A percentile compares a stretch with the other conserved stretches of the same genome.
Conservation (phyloP, 352 stramenopile species). For the Peronospora belbahrii region DNA sequence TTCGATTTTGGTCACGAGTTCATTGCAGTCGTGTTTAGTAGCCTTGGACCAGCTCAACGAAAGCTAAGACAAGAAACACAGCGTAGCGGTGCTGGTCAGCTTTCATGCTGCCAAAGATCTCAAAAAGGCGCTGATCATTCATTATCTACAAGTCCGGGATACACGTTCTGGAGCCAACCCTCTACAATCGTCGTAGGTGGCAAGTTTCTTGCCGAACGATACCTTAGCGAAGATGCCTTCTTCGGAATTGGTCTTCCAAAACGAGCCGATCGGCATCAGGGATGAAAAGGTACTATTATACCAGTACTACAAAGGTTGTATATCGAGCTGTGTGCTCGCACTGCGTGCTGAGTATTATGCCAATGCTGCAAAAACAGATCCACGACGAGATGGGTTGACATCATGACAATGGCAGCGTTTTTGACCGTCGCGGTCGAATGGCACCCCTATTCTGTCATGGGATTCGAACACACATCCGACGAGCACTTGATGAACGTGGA, state of each 20-base stretch:
- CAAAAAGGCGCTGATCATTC: no score
- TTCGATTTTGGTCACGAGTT: slow-evolving; percentile 30
- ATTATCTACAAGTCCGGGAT: no score
- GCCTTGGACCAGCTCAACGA: no score
- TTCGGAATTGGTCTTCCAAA: slow-evolving; percentile 63
- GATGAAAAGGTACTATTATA: slow-evolving; percentile 53
- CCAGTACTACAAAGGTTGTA: slow-evolving; percentile 46
- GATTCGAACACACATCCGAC: slow-evolving; percentile 49
- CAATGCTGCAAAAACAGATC: slow-evolving; percentile 52
- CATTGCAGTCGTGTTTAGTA: slow-evolving; percentile 26
- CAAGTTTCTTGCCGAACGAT: no score
- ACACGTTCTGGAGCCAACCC: no score
- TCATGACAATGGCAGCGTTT: slow-evolving; percentile 43
- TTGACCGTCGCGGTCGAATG: slow-evolving; percentile 79
- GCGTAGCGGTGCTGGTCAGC: slow-evolving; percentile 74
- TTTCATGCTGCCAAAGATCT: no score
- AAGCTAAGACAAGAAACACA: no score
- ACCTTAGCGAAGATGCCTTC: no score
- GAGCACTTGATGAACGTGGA: slow-evolving; percentile 34
- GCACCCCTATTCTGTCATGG: slow-evolving; percentile 78
- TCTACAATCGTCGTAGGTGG: no score
- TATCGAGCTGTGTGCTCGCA: slow-evolving; percentile 49
- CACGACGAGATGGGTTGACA: slow-evolving; percentile 43
- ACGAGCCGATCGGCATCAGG: slow-evolving; percentile 50
- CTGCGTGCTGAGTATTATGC: slow-evolving; percentile 58